Base-by-base conservation (phyloP, 495 filamentous ascomycete genomes). In the Lichenothelia convexa region DNA sequence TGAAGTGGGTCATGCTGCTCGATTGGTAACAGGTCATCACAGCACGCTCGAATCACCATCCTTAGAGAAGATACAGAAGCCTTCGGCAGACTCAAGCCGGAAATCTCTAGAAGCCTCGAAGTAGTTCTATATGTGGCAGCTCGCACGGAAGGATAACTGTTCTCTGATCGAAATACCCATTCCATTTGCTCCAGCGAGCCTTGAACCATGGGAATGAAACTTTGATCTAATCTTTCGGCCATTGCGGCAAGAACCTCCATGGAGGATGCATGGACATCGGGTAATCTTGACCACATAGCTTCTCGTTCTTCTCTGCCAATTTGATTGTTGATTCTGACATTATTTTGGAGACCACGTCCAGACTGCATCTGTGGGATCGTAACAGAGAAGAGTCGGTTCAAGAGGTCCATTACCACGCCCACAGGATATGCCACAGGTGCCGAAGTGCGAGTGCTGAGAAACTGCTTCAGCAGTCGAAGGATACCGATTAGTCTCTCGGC, bases 221-320 rank as follows among this genome's bases (percentile, higher is more conserved):
- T 63, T 6, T 55, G 54, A 29, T 61, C 62, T 6, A 86, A 52
- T 9, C 73, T 64, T 34, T 59, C 45, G 21, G 71, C 45, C 31
- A 83, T 39, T 20, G 56, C 50, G 6, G 57, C 43, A 35, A 78
- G 58, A 4, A 91, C 44, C 17, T 63, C 58, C 38, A 89, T 56
- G 23, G 70, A 68, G 9, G 77, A 68, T 24, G 68, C 52, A 44
- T 93, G 81, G 42, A 93, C 70, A 17, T 67, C 62, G 19, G 84
- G 82, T 4, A 93, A 57, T 21, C 71, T 64, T 18, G 62, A 54
- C 64, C 73, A 82, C 8, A 93, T 60, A 30, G 66, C 64, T 42
- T 87, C 80, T 41, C 75, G 70, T 53, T 93, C 85, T 31, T 83
- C 80, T 32, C 74, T 69, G 23, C 71, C 60, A 42, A 91, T 71